Percentiles rank a stretch among this genome's conserved stretches.
These are phyloP conservation scores for Golovinomyces cichoracearum DNA, from an alignment of 2,329 filamentous ascomycete species.

Conservation along the genomic window DNA sequence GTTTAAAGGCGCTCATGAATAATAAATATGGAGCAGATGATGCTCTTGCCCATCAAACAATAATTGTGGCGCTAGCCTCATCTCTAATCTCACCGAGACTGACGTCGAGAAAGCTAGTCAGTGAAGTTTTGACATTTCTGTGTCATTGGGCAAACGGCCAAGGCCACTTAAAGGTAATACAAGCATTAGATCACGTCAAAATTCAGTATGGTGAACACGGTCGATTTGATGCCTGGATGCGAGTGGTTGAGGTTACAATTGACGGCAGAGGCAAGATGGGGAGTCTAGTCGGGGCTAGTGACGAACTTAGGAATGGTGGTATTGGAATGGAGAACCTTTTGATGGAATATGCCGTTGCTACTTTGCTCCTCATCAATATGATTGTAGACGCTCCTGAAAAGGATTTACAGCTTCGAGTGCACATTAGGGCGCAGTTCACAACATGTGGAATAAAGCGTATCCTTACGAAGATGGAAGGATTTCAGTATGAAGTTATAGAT, in stretches of 20 bases:
- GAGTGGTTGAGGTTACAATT: conserved; percentile 85
- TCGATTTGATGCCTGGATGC: conserved; percentile 95
- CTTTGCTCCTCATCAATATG: conserved; percentile 88
- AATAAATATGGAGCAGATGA: conserved; percentile 98
- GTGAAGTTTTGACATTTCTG: conserved; percentile 84
- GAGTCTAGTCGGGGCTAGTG: conserved; percentile 83
- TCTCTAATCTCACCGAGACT: conserved; percentile 72
- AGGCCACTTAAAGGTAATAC: conserved; percentile 78
- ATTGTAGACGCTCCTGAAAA: conserved; percentile 72
- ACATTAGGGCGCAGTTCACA: conserved; percentile 87
- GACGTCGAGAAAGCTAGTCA: conserved; percentile 80
- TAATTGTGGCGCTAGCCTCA: conserved; percentile 64
- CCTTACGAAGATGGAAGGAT: conserved; percentile 86
- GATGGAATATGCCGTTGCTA: conserved; percentile 96
- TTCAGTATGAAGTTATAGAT: conserved; percentile 95
- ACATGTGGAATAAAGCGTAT: conserved; percentile 88
- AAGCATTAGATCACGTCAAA: conserved; percentile 81
- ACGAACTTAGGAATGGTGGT: conserved; percentile 82
- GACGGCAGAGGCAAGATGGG: conserved; percentile 98
- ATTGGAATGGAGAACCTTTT: conserved; percentile 97
- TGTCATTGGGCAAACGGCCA: conserved; percentile 80
- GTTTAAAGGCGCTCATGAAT: conserved; percentile 92
- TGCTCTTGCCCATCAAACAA: conserved; percentile 67
- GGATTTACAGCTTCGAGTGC: conserved; percentile 73
- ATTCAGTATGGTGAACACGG: conserved; percentile 71